Evolutionary conservation across 2,329 filamentous ascomycete species (phyloP).

Genomic region (Myriosclerotinia curreyana): DNA sequence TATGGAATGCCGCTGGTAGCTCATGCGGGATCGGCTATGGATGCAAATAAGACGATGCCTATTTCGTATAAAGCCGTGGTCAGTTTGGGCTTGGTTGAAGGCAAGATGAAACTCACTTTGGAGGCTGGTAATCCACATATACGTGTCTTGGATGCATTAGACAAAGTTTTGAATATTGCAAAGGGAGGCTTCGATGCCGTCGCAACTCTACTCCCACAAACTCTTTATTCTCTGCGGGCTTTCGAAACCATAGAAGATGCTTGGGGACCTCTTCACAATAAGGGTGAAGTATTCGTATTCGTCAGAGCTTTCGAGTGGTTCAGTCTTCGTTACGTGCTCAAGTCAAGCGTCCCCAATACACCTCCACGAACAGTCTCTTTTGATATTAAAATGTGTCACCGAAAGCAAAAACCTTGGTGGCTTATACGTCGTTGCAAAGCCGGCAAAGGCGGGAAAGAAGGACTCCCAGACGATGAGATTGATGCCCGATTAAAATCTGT

Average conservation of each 20-base stretch:
- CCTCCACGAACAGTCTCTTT: slow-evolving; percentile 46
- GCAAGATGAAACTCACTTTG: slow-evolving; percentile 55
- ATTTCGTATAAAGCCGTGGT: slow-evolving; percentile 53
- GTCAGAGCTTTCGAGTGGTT: slow-evolving; percentile 57
- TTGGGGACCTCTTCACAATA: slow-evolving; percentile 46
- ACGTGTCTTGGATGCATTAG: slow-evolving; percentile 58
- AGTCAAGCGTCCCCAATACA: slow-evolving; percentile 31
- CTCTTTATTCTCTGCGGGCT: slow-evolving; percentile 62
- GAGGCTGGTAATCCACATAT: slow-evolving; percentile 65
- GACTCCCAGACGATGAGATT: slow-evolving; percentile 37
- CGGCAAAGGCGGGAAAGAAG: slow-evolving; percentile 29
- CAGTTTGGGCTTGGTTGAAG: slow-evolving; percentile 51
- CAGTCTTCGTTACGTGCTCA: slow-evolving; percentile 52
- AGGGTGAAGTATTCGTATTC: slow-evolving; percentile 51
- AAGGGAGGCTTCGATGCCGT: slow-evolving; percentile 48
- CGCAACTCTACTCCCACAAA: slow-evolving; percentile 55
- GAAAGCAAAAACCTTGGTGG: slow-evolving; percentile 46
- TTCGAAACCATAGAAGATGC: slow-evolving; percentile 58
- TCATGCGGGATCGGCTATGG: slow-evolving; percentile 27
- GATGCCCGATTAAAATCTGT: slow-evolving; percentile 45
- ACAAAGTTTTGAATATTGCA: slow-evolving; percentile 54
- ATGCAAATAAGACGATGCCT: slow-evolving; percentile 24
- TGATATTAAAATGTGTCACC: slow-evolving; percentile 50
- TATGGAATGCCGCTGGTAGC: slow-evolving; percentile 49
- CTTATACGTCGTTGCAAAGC: slow-evolving; percentile 33